Evolutionary conservation across 1,139 yeast species (phyloP).

Genomic region (Pneumocystis sp.): DNA sequence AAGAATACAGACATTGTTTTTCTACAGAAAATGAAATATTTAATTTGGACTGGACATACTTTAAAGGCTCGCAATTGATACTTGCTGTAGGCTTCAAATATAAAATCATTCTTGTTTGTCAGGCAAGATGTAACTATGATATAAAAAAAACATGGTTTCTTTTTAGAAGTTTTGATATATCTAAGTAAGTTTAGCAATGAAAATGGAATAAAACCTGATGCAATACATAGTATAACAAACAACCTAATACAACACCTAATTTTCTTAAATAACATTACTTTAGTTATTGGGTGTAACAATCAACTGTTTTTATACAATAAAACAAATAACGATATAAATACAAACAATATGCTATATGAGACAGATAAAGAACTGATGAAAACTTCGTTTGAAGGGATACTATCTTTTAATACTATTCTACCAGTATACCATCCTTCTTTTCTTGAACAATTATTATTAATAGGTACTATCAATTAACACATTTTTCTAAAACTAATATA

Average conservation of each 20-base stretch:
- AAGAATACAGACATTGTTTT: conserved; percentile 40
- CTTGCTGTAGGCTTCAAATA: conserved; percentile 63
- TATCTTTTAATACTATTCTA: conserved; percentile 72
- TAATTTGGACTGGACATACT: conserved; percentile 69
- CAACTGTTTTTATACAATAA: conserved; percentile 69
- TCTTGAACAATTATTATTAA: conserved; percentile 25
- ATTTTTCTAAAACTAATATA: not conserved
- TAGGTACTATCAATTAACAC: not conserved
- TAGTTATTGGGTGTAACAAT: conserved; percentile 79
- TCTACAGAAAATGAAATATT: conserved; percentile 29
- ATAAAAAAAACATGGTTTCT: conserved; percentile 62
- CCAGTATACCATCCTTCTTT: conserved; percentile 90
- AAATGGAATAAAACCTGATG: not conserved
- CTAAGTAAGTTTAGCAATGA: conserved; percentile 27
- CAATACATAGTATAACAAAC: conserved; percentile 31
- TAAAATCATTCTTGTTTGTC: conserved; percentile 56
- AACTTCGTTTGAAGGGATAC: conserved; percentile 46
- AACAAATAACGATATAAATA: conserved; percentile 26
- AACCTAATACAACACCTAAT: conserved; percentile 78
- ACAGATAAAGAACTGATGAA: conserved; percentile 24
- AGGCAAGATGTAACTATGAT: conserved; percentile 77
- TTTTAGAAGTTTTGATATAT: conserved; percentile 56
- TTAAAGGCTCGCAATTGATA: conserved; percentile 54
- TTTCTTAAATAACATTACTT: conserved; percentile 66
- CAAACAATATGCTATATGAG: conserved; percentile 19